Base-by-base conservation (phyloP, 2,329 filamentous ascomycete genomes). In the Amesomyces nigricolor region DNA sequence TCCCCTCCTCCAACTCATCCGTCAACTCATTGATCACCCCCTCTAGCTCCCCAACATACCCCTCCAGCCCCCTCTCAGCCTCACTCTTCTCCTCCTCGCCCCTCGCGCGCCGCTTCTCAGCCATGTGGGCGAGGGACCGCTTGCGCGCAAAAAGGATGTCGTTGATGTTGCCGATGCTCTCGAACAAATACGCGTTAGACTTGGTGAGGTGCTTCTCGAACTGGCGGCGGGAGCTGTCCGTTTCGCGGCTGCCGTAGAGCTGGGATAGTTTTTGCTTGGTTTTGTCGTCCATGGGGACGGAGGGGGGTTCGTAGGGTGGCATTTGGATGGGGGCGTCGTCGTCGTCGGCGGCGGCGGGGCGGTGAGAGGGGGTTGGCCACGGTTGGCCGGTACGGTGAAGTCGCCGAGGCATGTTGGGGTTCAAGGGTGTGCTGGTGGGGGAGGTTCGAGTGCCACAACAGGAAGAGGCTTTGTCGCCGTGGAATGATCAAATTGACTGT, bases 221-320 rank as follows among this genome's bases (percentile, higher is more conserved):
- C 19, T 66, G 66, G 11, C 68, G 67, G 16, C 57, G 44, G 10
- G 49, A 46, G 39, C 44, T 56, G 51, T 59, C 54, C 17, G 69
- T 71, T 51, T 73, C 67, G 46, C 72, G 72, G 42, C 68, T 71
- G 54, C 69, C 71, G 40, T 72, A 69, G 5, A 83, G 67, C 69
- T 51, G 71, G 69, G 8, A 71, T 70, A 5, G 56, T 54, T 11
- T 55, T 19, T 56, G 47, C 17, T 54, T 58, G 39, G 42, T 44
- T 13, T 49, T 49, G 7, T 71, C 67, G 54, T 72, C 70, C 58
- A 82, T 73, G 5, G 76, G 72, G 54, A 71, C 76, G 9, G 69
- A 65, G 7, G 75, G 78, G 2, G 75, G 70, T 54, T 82, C 71
- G 67, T 82, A 81, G 1, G 70, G 68, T 2, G 79, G 78, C n/a